Evolutionary conservation across 768 basidiomycete species (phyloP).

Genomic region (Tricholoma matsutake): DNA sequence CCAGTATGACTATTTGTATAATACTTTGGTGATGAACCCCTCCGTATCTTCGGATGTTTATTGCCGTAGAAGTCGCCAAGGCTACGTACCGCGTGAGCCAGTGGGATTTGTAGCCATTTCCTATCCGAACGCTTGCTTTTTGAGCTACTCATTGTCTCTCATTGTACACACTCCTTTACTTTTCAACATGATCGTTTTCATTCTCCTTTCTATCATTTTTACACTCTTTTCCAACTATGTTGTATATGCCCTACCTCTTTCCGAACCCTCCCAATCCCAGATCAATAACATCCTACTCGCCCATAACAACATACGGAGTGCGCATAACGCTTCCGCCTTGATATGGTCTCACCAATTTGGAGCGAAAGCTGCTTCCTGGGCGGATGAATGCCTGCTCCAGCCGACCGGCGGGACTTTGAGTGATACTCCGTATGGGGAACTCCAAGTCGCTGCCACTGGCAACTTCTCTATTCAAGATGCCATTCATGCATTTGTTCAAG

Average conservation of each 20-base stretch:
- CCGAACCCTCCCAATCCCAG: constrained; percentile 14
- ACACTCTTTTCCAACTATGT: background rate
- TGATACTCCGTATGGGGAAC: constrained; percentile 47
- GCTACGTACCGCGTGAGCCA: background rate
- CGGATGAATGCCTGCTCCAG: constrained; percentile 43
- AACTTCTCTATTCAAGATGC: constrained; percentile 39
- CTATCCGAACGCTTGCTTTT: background rate
- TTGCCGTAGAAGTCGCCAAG: background rate
- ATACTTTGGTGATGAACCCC: no score
- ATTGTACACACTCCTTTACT: constrained; percentile 1
- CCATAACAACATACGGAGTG: constrained; percentile 47
- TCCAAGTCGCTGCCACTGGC: constrained; percentile 53
- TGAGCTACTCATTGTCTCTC: no score
- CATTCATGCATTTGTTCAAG: constrained; percentile 46
- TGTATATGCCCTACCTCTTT: constrained; percentile 1
- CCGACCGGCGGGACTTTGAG: constrained; percentile 45
- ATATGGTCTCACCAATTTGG: constrained; percentile 50
- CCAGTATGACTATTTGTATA: background rate
- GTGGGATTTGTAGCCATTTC: no score
- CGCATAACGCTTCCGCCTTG: constrained; percentile 40
- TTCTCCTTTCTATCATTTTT: background rate
- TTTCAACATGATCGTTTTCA: background rate
- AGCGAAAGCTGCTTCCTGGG: constrained; percentile 47
- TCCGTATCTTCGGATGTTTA: background rate
- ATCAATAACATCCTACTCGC: constrained; percentile 36